Evolutionary conservation across 164 flowering plant species (phyloP), one percentile per base, ranked within the genome.

Genomic region (Magnolia changhungtana): DNA sequence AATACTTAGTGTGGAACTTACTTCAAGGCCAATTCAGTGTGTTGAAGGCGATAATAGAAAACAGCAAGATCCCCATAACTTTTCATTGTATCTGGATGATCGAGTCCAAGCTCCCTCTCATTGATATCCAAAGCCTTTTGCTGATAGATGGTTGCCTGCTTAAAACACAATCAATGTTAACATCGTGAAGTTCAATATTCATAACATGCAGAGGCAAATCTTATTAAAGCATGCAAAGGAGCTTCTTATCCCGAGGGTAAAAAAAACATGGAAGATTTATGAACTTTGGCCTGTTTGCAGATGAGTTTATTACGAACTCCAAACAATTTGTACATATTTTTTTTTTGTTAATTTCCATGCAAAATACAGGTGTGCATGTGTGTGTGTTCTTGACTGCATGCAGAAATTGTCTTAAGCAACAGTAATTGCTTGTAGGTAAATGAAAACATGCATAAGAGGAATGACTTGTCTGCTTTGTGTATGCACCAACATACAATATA

Each of bases 71-170:
- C 98, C 49, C 98, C 98, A 83, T 95, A 95, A 78, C 98, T 92
- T 82, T 95, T 92, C 98, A 95, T 92, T 78, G 98, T 94, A 82
- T 94, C 98, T 29, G 98, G 97, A 81, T 93, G 96, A 86, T 95
- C 97, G 74, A 95, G 95, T 73, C 98, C 98, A 75, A 95, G 95
- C 82, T 95, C 97, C 82, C 98, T 89, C 86, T 95, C 98, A 83
- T 95, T 95, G 77, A 95, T 95, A 84, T 93, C 97, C 82, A 95
- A 81, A 80, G 97, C 97, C 74, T 93, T 95, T 79, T 95, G 98
- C 81, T 95, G 97, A 83, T 92, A 95, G 21, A 92, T 92, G 29
- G 98, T 92, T 55, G 98, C 98, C 97, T 95, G 79, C 49, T 71
- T 27, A 80, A 69, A 37, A 58, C 23, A 65, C 52, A 63, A 37